A percentile compares a stretch with the other conserved stretches of the same genome.
Evolutionary conservation across 2,329 filamentous ascomycete genomes (phyloP).

Genomic region (Diatrype stigma): DNA sequence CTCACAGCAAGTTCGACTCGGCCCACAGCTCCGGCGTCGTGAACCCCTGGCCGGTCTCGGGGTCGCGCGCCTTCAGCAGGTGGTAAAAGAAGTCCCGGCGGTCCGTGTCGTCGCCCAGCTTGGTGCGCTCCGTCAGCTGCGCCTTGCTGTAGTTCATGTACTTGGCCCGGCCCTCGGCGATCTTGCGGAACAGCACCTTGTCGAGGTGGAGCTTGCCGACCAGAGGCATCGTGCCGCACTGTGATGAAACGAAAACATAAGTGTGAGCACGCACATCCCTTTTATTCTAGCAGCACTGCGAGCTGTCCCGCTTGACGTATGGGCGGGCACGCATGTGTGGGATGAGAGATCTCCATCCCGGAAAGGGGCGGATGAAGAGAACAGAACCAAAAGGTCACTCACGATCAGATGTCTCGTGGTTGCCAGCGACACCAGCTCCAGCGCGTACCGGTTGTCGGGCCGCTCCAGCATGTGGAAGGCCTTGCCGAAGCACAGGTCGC

Average conservation of each 20-base stretch:
- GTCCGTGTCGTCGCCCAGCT: slow-evolving; percentile 60
- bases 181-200: slow-evolving; percentile 61
- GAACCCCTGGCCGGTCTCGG: slow-evolving; percentile 65
- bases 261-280: background rate
- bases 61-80: slow-evolving; percentile 66
- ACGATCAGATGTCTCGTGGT: slow-evolving; percentile 67
- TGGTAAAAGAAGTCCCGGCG: slow-evolving; percentile 75
- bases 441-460: slow-evolving; percentile 60
- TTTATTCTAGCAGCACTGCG: slow-evolving; percentile 1
- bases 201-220: slow-evolving; percentile 64
- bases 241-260: background rate
- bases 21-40: slow-evolving; percentile 64
- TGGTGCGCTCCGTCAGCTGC: slow-evolving; percentile 63
- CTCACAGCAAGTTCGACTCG: slow-evolving; percentile 63
- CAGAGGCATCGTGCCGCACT: slow-evolving; percentile 70
- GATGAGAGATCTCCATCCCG: too few relatives aligned
- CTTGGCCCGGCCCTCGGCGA: slow-evolving; percentile 61
- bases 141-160: slow-evolving; percentile 69
- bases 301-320: too few relatives aligned
- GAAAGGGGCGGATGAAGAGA: too few relatives aligned
- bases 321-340: too few relatives aligned
- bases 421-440: slow-evolving; percentile 63
- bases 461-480: slow-evolving; percentile 59
- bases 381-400: slow-evolving; percentile 25
- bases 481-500: slow-evolving; percentile 58